Base-by-base conservation (phyloP, 805 yeast genomes). In the Candida maltosa region DNA sequence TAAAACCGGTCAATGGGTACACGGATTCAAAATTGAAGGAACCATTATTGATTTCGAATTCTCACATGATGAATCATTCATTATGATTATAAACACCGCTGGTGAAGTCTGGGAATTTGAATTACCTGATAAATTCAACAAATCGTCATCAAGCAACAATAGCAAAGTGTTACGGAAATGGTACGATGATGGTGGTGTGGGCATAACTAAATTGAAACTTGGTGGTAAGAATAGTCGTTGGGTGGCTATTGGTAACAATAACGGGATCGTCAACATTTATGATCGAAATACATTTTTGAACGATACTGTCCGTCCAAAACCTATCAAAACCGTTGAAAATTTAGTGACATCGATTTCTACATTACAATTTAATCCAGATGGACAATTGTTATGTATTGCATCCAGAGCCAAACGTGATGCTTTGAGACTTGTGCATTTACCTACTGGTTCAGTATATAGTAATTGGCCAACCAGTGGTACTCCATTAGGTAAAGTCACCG, bases 391-490 rank as follows among this genome's bases (percentile, higher is more conserved):
- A 43, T 83, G 87, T 48, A 73, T 89, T 44, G 91, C 96, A 0
- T 84, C 95, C 6, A 73, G 94, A 49, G 87, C 83, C 4, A 79
- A 81, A 63, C 79, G 82, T 49, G 97, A 93, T 58, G 86, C 96
- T 3, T 67, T 93, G 41, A 75, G 89, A 51, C 57, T 93, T 44
- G 89, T 87, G 9, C 97, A 93, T 55, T 61, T 91, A 38, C 96
- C 97, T 16, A 74, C 85, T 17, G 87, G 91, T 45, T 76, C 86
- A 14, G 95, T 87, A 5, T 93, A 80, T 62, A 71, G 80, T 32
- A 93, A 93, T 66, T 93, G 98, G 98, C 99, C 99, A 12, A 93
- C 97, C 2, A 80, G 91, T 34, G 88, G 88, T 5, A 91, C 98
- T 1, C 97, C 98, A 8, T 72, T 93, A 46, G 99, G 98, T n/a